These are phyloP conservation scores for Cornus suecica DNA, from an alignment of 148 eudicot species.

Conservation along the genomic window DNA sequence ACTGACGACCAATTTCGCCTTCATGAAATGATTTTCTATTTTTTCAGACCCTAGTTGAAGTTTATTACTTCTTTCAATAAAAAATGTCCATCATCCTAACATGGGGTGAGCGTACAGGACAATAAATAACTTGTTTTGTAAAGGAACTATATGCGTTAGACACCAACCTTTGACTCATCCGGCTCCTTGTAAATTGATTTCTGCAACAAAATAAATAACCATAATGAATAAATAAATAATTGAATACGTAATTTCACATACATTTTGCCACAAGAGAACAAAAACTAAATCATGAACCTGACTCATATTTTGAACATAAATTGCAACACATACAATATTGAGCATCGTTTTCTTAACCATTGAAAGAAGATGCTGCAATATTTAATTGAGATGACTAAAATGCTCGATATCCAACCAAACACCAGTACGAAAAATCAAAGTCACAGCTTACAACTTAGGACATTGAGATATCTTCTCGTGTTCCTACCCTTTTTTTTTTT, in stretches of 20 bases:
- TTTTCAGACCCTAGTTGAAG: neutral
- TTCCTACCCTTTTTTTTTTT: too few species aligned
- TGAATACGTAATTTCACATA: neutral
- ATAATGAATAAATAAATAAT: neutral
- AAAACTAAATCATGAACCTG: neutral
- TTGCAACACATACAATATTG: neutral
- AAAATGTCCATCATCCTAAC: neutral
- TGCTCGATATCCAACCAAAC: neutral
- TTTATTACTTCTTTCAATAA: neutral
- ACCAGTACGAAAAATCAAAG: neutral
- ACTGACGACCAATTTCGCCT: neutral
- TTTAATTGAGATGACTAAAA: neutral
- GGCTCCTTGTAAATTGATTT: slow-evolving; percentile 76
- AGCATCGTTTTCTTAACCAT: neutral
- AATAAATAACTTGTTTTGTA: too few species aligned
- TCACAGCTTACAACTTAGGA: neutral
- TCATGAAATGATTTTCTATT: neutral
- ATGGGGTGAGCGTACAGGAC: neutral
- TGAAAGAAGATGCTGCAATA: neutral
- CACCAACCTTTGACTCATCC: slow-evolving; percentile 61
- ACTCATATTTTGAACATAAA: neutral
- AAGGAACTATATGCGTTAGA: neutral
- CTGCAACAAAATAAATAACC: slow-evolving; percentile 53
- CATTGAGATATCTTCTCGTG: too few species aligned
- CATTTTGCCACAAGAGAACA: neutral